Evolutionary conservation across 495 filamentous ascomycete species (phyloP).

Genomic region (Rostrohypoxylon terebratum): DNA sequence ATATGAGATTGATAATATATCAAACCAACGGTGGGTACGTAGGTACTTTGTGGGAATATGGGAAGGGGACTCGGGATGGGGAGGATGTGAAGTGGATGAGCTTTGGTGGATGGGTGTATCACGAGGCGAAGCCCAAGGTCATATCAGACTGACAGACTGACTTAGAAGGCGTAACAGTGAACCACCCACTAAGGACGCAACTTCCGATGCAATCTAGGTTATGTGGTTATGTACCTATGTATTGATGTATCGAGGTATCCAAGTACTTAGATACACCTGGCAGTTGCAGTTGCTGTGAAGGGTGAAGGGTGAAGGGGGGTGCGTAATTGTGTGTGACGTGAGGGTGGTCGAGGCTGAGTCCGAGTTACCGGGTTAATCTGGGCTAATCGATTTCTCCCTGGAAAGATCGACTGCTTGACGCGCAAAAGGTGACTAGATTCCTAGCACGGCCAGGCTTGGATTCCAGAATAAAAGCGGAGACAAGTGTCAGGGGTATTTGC

Average conservation of each 20-base stretch:
- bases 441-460: slow-evolving; percentile 26
- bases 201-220: no score
- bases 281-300: slow-evolving; percentile 36
- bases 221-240: no score
- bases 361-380: slow-evolving; percentile 35
- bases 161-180: slow-evolving; percentile 42
- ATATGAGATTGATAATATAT: slow-evolving; percentile 37
- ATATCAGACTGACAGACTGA: slow-evolving; percentile 47
- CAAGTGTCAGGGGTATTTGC: slow-evolving; percentile 30
- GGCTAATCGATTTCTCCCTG: slow-evolving; percentile 19
- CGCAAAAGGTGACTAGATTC: slow-evolving; percentile 44
- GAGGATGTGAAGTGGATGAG: slow-evolving; percentile 25
- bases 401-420: slow-evolving; percentile 49
- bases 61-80: slow-evolving; percentile 36
- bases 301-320: no score
- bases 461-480: slow-evolving; percentile 21
- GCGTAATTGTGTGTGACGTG: slow-evolving; percentile 49
- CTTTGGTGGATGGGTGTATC: slow-evolving; percentile 44
- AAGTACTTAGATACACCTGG: slow-evolving; percentile 9
- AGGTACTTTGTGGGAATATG: slow-evolving; percentile 24
- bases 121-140: slow-evolving; percentile 49
- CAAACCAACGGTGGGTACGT: slow-evolving; percentile 19
- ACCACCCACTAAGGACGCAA: slow-evolving; percentile 17
- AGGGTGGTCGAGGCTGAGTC: slow-evolving; percentile 50
- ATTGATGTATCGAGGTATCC: background rate